These are phyloP conservation scores for Mytilinidion resinicola DNA, from an alignment of 495 filamentous ascomycete genomes.

Conservation along the genomic window DNA sequence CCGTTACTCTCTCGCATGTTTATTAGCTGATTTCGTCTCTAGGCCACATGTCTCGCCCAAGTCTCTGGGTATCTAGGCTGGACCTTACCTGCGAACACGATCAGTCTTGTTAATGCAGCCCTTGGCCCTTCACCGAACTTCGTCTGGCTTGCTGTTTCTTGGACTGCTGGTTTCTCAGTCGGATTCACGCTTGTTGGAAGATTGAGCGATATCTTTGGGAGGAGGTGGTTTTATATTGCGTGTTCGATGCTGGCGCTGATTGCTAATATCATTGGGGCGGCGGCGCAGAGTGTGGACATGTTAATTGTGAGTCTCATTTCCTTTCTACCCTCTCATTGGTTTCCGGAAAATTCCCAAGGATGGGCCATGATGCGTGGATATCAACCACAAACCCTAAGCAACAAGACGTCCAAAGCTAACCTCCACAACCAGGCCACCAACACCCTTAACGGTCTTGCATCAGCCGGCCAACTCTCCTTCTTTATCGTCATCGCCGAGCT, in stretches of 20 bases:
- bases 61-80: conserved; percentile 32
- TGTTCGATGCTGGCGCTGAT: background rate
- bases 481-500: conserved; percentile 37
- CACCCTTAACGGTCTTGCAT: conserved; percentile 35
- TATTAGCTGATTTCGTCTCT: background rate
- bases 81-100: conserved; percentile 31
- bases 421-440: conserved; percentile 8
- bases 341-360: too few species aligned
- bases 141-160: conserved; percentile 20
- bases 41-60: conserved; percentile 27
- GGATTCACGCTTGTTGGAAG: conserved; percentile 42
- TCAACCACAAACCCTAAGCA: background rate
- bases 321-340: too few species aligned
- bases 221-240: background rate
- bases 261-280: background rate
- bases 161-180: conserved; percentile 27
- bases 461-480: conserved; percentile 31
- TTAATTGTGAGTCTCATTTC: background rate
- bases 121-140: conserved; percentile 28
- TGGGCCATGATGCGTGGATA: too few species aligned
- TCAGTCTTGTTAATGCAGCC: conserved; percentile 28
- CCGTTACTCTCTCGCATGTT: background rate
- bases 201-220: conserved; percentile 27
- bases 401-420: background rate
- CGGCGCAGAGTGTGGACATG: background rate